Percentiles rank a stretch among this genome's conserved stretches.
Evolutionary conservation across 768 basidiomycete genomes (phyloP).

Genomic region (Podaxis sp.): DNA sequence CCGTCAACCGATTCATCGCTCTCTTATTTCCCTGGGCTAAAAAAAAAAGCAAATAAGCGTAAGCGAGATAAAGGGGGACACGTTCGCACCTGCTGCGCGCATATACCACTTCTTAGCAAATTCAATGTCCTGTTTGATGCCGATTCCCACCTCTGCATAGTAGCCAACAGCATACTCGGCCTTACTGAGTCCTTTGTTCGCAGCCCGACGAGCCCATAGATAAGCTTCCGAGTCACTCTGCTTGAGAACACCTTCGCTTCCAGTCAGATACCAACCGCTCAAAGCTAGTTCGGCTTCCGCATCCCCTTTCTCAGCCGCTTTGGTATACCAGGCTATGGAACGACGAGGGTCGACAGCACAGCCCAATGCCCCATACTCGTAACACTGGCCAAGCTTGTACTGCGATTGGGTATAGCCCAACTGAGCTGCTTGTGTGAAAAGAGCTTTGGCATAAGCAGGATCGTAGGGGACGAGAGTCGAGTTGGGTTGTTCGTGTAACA

Average conservation of each 20-base stretch:
- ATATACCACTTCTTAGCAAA: constrained; percentile 99
- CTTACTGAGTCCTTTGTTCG: constrained; percentile 94
- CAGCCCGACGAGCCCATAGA: constrained; percentile 93
- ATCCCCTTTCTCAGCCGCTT: constrained; percentile 95
- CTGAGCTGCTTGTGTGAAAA: constrained; percentile 89
- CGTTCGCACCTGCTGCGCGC: constrained; percentile 86
- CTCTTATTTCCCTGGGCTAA: constrained; percentile 97
- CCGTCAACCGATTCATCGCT: constrained; percentile 93
- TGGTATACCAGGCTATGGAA: constrained; percentile 98
- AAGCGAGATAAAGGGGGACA: constrained; percentile 13
- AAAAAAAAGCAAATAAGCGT: constrained; percentile 4
- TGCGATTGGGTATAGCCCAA: constrained; percentile 93
- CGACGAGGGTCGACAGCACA: constrained; percentile 92
- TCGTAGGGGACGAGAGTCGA: constrained; percentile 74
- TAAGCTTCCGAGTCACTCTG: constrained; percentile 99
- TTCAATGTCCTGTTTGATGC: constrained; percentile 93
- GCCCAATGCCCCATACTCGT: constrained; percentile 85
- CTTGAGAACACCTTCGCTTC: constrained; percentile 92
- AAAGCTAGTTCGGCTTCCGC: constrained; percentile 93
- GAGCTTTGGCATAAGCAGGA: constrained; percentile 75
- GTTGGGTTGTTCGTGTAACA: constrained; percentile 73
- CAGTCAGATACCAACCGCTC: constrained; percentile 98
- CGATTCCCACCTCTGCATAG: constrained; percentile 97
- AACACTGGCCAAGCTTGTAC: constrained; percentile 93
- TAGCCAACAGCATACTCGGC: constrained; percentile 99